Evolutionary conservation across 768 basidiomycete genomes (phyloP).

Genomic region (Mycena polygramma): DNA sequence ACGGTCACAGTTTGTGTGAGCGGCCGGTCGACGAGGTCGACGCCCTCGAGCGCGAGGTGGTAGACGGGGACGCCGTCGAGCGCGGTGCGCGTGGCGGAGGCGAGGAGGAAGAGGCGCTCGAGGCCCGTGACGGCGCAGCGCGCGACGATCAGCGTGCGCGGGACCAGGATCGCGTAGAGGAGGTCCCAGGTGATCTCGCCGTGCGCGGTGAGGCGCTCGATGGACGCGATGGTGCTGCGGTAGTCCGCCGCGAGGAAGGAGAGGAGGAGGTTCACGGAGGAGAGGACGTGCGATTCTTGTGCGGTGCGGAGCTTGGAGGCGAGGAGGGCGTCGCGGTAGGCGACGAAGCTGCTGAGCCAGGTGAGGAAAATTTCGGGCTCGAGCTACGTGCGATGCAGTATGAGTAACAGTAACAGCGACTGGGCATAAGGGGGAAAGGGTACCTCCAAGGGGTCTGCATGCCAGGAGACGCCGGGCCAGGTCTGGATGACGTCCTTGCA

Average conservation of each 20-base stretch:
- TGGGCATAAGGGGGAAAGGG: neutral
- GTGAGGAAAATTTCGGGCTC: slow-evolving; percentile 70
- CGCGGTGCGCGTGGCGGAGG: slow-evolving; percentile 52
- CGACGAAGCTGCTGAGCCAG: slow-evolving; percentile 61
- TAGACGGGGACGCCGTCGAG: slow-evolving; percentile 55
- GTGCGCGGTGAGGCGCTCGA: slow-evolving; percentile 63
- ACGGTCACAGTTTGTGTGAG: slow-evolving; percentile 51
- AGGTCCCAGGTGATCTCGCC: slow-evolving; percentile 70
- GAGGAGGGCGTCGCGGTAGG: slow-evolving; percentile 56
- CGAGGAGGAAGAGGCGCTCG: slow-evolving; percentile 62
- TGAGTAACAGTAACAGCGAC: neutral
- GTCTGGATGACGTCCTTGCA: slow-evolving; percentile 70
- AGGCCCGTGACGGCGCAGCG: slow-evolving; percentile 67
- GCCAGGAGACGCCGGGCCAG: slow-evolving; percentile 75
- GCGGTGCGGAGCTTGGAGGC: slow-evolving; percentile 53
- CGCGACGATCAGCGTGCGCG: slow-evolving; percentile 63
- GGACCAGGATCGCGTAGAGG: slow-evolving; percentile 68
- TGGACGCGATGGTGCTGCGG: slow-evolving; percentile 58
- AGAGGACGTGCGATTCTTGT: slow-evolving; percentile 57
- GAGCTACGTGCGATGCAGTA: slow-evolving; percentile 54
- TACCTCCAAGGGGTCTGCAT: slow-evolving; percentile 68
- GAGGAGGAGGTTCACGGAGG: slow-evolving; percentile 64
- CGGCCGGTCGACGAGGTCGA: slow-evolving; percentile 62
- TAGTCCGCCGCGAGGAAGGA: slow-evolving; percentile 65
- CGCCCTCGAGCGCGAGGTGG: slow-evolving; percentile 62